These are phyloP conservation scores for Aspergillus indologenus DNA, from an alignment of 495 filamentous ascomycete genomes.

Conservation along the genomic window DNA sequence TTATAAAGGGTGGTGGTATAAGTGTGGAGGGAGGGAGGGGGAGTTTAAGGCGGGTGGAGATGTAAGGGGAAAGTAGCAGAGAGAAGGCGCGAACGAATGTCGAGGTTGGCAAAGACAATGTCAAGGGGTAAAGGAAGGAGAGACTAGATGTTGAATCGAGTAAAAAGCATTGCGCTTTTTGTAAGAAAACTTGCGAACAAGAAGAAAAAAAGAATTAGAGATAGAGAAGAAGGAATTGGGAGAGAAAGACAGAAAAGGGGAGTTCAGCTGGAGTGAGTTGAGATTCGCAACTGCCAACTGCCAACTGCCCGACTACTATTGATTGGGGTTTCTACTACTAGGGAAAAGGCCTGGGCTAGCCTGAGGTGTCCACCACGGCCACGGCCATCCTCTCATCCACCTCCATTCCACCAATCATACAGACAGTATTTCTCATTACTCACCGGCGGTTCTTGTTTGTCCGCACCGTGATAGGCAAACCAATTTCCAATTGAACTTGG, in stretches of 20 bases:
- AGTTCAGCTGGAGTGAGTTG: too few species aligned
- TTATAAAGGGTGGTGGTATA: not conserved
- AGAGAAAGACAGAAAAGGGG: slow-evolving; percentile 3
- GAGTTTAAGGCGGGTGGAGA: not conserved
- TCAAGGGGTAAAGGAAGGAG: not conserved
- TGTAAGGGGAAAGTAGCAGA: not conserved
- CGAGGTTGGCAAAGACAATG: not conserved
- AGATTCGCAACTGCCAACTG: not conserved
- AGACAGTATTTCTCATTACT: not conserved
- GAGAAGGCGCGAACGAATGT: slow-evolving; percentile 4
- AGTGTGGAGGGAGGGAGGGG: slow-evolving; percentile 4
- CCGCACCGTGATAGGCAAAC: too few species aligned
- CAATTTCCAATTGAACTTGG: too few species aligned
- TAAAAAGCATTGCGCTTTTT: not conserved
- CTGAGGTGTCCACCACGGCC: not conserved
- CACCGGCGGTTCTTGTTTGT: not conserved
- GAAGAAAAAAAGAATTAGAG: not conserved
- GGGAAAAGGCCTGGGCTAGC: too few species aligned
- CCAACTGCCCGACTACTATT: not conserved
- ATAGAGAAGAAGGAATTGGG: not conserved
- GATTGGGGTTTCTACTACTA: not conserved
- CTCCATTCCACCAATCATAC: not conserved
- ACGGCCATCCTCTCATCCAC: too few species aligned
- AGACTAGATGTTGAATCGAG: not conserved
- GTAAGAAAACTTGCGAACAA: not conserved